A percentile compares a stretch with the other conserved stretches of the same genome.
Conservation (phyloP, 1,139 yeast species). For the Scheffersomyces stambukii region DNA sequence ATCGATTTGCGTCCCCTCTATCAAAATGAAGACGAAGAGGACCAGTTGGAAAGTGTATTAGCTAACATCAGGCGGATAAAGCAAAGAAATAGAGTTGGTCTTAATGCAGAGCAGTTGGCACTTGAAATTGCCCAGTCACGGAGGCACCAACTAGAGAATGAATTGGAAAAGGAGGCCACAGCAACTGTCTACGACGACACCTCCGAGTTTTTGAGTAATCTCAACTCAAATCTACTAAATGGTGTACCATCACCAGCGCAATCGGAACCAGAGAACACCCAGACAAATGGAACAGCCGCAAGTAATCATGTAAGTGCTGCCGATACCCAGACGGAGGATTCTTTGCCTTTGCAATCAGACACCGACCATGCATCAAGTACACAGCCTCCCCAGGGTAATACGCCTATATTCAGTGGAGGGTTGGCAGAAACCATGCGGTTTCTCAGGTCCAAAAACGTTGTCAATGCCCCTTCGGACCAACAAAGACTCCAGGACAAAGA, state of each 20-base stretch:
- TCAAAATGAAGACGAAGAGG: slow-evolving; percentile 41
- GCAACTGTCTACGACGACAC: slow-evolving; percentile 55
- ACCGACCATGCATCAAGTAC: too few species aligned
- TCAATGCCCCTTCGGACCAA: slow-evolving; percentile 15
- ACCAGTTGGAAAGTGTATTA: slow-evolving; percentile 44
- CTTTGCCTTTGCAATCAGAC: too few species aligned
- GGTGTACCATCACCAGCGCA: too few species aligned
- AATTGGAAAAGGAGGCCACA: slow-evolving; percentile 15
- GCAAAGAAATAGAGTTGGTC: slow-evolving; percentile 23
- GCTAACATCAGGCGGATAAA: slow-evolving; percentile 36
- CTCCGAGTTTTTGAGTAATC: slow-evolving; percentile 48
- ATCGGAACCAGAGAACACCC: too few species aligned
- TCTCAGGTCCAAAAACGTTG: slow-evolving; percentile 43
- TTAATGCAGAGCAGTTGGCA: slow-evolving; percentile 47
- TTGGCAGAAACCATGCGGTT: slow-evolving; percentile 56
- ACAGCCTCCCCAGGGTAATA: too few species aligned
- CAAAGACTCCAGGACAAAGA: slow-evolving; percentile 13
- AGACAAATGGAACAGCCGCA: too few species aligned
- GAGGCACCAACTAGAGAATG: slow-evolving; percentile 26
- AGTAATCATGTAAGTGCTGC: too few species aligned
- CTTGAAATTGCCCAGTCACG: slow-evolving; percentile 34
- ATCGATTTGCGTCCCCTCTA: too few species aligned
- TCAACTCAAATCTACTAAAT: too few species aligned
- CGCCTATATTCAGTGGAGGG: slow-evolving; percentile 48
- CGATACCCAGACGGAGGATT: too few species aligned